These are phyloP conservation scores for Pezicula neosporulosa DNA, from an alignment of 2,329 filamentous ascomycete genomes.

Conservation along the genomic window DNA sequence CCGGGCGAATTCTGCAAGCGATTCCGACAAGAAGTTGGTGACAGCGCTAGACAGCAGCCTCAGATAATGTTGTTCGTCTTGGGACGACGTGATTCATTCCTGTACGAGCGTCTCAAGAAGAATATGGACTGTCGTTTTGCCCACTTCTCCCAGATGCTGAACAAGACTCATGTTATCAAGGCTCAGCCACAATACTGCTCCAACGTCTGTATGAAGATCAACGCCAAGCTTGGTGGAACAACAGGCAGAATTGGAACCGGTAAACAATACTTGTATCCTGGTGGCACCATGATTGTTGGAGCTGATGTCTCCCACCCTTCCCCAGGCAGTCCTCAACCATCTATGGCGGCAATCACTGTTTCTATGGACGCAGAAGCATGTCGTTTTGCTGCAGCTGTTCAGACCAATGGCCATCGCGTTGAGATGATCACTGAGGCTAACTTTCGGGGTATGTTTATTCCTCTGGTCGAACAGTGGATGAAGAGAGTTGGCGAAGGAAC, in stretches of 20 bases:
- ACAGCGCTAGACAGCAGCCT: slow-evolving; percentile 36
- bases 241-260: slow-evolving; percentile 46
- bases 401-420: slow-evolving; percentile 78
- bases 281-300: slow-evolving; percentile 72
- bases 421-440: slow-evolving; percentile 75
- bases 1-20: slow-evolving; percentile 9
- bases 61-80: slow-evolving; percentile 81
- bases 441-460: slow-evolving; percentile 61
- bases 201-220: slow-evolving; percentile 96
- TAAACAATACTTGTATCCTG: neutral
- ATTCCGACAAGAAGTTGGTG: slow-evolving; percentile 14
- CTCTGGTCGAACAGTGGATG: slow-evolving; percentile 64
- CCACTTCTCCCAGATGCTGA: slow-evolving; percentile 78
- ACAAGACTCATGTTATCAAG: slow-evolving; percentile 64
- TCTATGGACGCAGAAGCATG: slow-evolving; percentile 69
- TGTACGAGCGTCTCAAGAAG: slow-evolving; percentile 87
- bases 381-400: slow-evolving; percentile 74
- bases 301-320: slow-evolving; percentile 85
- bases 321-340: slow-evolving; percentile 63
- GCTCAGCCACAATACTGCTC: slow-evolving; percentile 80
- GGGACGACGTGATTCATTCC: slow-evolving; percentile 62
- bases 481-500: slow-evolving; percentile 45
- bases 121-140: slow-evolving; percentile 81
- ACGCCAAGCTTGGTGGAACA: slow-evolving; percentile 86
- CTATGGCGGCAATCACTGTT: slow-evolving; percentile 84